phyloP scores from a whole-genome alignment of 2,329 filamentous ascomycete genomes.

The Aspergillus fischeri region DNA sequence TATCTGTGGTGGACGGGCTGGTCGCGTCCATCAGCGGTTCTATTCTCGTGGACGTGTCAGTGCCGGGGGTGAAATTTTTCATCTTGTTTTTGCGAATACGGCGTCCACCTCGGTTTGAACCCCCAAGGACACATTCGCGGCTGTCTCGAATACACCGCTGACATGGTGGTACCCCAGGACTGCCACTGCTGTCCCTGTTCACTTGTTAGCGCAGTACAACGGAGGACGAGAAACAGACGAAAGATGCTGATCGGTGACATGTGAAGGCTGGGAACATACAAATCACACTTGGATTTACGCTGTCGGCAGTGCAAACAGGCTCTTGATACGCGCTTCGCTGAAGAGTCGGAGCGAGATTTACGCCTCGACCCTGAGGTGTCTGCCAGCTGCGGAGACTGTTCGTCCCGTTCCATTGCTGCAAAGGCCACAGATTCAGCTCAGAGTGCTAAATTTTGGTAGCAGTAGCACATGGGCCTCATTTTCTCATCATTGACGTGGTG shows the following conservation, averaged over 20 bases:
- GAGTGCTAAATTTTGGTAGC: not conserved
- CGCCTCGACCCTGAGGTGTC: conserved; percentile 9
- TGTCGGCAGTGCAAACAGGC: conserved; percentile 48
- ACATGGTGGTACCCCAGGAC: conserved; percentile 51
- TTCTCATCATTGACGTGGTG: not conserved
- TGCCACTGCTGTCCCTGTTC: conserved; percentile 43
- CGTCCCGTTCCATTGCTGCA: conserved; percentile 12
- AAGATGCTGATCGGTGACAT: not conserved
- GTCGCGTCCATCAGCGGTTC: conserved; percentile 23
- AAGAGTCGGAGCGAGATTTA: conserved; percentile 25
- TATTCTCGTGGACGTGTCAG: conserved; percentile 20
- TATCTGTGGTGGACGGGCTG: conserved; percentile 25
- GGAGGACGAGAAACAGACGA: too few species aligned
- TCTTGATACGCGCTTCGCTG: conserved; percentile 45
- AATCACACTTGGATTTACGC: conserved; percentile 49
- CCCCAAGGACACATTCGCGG: conserved; percentile 56
- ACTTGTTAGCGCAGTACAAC: conserved; percentile 16
- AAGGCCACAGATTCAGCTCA: not conserved
- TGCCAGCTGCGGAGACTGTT: conserved; percentile 12
- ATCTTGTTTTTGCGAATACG: conserved; percentile 53
- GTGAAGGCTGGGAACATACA: conserved; percentile 37
- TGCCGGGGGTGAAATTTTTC: conserved; percentile 29
- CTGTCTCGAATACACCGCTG: conserved; percentile 55
- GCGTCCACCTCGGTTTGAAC: conserved; percentile 57
- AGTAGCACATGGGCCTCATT: not conserved